These are phyloP conservation scores for Posidonia oceanica DNA, from an alignment of 116 monocot species.

Conservation along the genomic window DNA sequence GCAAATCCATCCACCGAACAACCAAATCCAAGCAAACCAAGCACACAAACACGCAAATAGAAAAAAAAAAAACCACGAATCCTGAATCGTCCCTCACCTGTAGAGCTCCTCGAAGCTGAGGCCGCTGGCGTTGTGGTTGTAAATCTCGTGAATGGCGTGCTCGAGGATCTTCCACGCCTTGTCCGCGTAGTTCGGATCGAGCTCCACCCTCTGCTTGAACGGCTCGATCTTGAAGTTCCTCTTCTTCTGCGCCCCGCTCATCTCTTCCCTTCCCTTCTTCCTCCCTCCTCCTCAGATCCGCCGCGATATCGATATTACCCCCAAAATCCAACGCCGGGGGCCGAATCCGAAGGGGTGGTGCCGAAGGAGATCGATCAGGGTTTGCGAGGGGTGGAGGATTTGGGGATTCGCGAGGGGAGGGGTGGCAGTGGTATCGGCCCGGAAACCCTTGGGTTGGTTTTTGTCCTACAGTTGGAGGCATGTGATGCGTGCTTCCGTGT, in stretches of 20 bases:
- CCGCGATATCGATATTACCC: not conserved
- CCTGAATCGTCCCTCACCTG: conserved; percentile 23
- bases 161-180: conserved; percentile 88
- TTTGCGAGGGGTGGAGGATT: not conserved
- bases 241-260: conserved; percentile 47
- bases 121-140: conserved; percentile 94
- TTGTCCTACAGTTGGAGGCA: too few relatives aligned
- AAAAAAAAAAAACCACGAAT: not conserved
- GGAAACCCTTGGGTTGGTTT: too few relatives aligned
- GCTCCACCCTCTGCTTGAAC: conserved; percentile 87
- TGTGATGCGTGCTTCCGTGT: too few relatives aligned
- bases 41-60: not conserved
- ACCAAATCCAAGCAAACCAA: not conserved
- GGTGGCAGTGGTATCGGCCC: too few relatives aligned
- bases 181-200: conserved; percentile 89
- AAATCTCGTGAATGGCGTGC: conserved; percentile 94
- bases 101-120: conserved; percentile 97
- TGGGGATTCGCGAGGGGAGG: not conserved
- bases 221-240: conserved; percentile 87
- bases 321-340: not conserved
- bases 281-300: not conserved
- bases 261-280: not conserved
- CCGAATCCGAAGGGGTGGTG: too few relatives aligned
- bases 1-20: too few relatives aligned
- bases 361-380: too few relatives aligned